Conservation (phyloP, 768 basidiomycete species). For the Mycena chlorophos region DNA sequence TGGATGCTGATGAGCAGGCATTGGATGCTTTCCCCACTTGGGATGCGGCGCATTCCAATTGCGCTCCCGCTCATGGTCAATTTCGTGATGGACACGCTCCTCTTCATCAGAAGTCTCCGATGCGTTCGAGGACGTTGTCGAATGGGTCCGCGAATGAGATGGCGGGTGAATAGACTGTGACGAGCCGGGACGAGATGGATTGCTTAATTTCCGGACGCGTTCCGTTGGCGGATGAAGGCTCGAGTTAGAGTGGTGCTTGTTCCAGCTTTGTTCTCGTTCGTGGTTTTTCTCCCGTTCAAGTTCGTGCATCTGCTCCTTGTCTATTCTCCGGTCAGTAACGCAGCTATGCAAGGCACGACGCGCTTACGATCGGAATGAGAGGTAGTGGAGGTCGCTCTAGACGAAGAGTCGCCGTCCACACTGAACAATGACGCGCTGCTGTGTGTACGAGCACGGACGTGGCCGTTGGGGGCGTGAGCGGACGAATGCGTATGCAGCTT, state of each 20-base stretch:
- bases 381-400: slow-evolving; percentile 44
- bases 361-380: slow-evolving; percentile 55
- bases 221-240: slow-evolving; percentile 40
- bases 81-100: slow-evolving; percentile 33
- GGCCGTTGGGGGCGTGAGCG: neutral
- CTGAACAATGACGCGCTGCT: slow-evolving; percentile 45
- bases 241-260: slow-evolving; percentile 48
- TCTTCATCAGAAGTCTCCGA: slow-evolving; percentile 41
- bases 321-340: slow-evolving; percentile 31
- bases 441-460: slow-evolving; percentile 1
- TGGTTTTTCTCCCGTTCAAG: slow-evolving; percentile 43
- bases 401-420: slow-evolving; percentile 42
- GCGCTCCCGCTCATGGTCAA: slow-evolving; percentile 55
- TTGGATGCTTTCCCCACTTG: slow-evolving; percentile 42
- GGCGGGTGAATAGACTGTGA: slow-evolving; percentile 37
- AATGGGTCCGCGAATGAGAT: slow-evolving; percentile 35
- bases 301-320: slow-evolving; percentile 45
- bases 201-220: slow-evolving; percentile 32
- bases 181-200: slow-evolving; percentile 43
- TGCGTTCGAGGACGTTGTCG: slow-evolving; percentile 35
- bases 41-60: slow-evolving; percentile 74
- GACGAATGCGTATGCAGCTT: slow-evolving; percentile 2
- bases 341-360: slow-evolving; percentile 21
- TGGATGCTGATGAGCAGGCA: slow-evolving; percentile 13
- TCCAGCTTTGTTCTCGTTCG: slow-evolving; percentile 59